Evolutionary conservation across 352 stramenopile genomes (phyloP).

Genomic region (Elongisporangium undulatum): DNA sequence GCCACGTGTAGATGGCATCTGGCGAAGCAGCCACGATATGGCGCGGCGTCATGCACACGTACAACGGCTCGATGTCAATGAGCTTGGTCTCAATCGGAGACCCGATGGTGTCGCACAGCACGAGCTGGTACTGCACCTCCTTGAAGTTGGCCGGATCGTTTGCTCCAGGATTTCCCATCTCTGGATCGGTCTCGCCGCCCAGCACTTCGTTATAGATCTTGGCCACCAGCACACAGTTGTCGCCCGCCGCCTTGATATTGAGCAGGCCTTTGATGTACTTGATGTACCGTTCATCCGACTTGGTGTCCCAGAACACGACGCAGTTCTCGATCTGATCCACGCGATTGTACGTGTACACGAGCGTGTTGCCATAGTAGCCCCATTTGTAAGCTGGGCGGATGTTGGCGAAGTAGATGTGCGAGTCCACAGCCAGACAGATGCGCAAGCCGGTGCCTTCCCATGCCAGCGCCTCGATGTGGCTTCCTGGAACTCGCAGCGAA

Average conservation of each 20-base stretch:
- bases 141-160: slow-evolving; percentile 27
- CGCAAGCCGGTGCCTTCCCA: slow-evolving; percentile 91
- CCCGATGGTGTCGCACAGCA: slow-evolving; percentile 84
- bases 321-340: slow-evolving; percentile 85
- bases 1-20: slow-evolving; percentile 91
- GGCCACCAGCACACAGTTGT: slow-evolving; percentile 85
- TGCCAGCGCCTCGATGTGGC: slow-evolving; percentile 80
- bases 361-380: slow-evolving; percentile 86
- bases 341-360: slow-evolving; percentile 91
- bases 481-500: slow-evolving; percentile 86
- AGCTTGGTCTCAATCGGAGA: slow-evolving; percentile 83
- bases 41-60: slow-evolving; percentile 82
- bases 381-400: slow-evolving; percentile 91
- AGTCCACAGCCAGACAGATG: slow-evolving; percentile 92
- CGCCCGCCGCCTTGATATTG: slow-evolving; percentile 71
- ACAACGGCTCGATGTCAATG: slow-evolving; percentile 81
- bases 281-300: slow-evolving; percentile 78
- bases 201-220: slow-evolving; percentile 80
- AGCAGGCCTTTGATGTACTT: slow-evolving; percentile 86
- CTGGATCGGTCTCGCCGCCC: slow-evolving; percentile 15
- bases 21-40: slow-evolving; percentile 79
- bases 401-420: slow-evolving; percentile 95
- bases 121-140: slow-evolving; percentile 79
- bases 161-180: slow-evolving; percentile 11
- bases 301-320: slow-evolving; percentile 91